Percentiles rank a stretch among this genome's conserved stretches.
These are phyloP conservation scores for Penicillium vulpinum DNA, from an alignment of 2,329 filamentous ascomycete species.

Conservation along the genomic window DNA sequence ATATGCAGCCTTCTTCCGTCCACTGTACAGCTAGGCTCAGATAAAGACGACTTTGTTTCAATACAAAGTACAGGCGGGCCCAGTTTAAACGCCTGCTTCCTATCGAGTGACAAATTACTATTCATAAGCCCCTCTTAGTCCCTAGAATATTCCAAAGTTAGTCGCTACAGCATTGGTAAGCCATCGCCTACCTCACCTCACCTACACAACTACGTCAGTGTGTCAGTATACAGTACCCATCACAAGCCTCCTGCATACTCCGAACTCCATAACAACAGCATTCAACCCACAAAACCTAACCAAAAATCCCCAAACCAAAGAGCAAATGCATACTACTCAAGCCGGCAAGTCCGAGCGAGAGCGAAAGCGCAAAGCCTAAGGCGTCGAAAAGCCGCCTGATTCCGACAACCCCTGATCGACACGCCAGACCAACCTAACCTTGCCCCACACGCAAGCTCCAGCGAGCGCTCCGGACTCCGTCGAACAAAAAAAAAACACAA, in stretches of 20 bases:
- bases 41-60: neutral
- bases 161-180: neutral
- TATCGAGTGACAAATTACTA: too few species aligned
- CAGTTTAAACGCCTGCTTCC: too few species aligned
- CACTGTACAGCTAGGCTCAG: neutral
- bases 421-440: neutral
- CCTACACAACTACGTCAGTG: neutral
- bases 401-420: slow-evolving; percentile 10
- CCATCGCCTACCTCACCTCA: neutral
- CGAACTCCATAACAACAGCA: neutral
- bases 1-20: neutral
- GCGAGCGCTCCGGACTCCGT: neutral
- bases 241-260: neutral
- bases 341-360: slow-evolving; percentile 4
- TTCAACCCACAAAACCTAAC: neutral
- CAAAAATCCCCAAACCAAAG: neutral
- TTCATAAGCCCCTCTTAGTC: neutral
- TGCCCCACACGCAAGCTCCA: neutral
- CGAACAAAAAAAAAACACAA: neutral
- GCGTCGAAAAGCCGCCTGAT: slow-evolving; percentile 2
- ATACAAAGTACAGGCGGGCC: too few species aligned
- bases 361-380: neutral
- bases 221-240: neutral
- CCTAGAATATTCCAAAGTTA: too few species aligned
- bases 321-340: neutral